These are phyloP conservation scores for Bipolaris oryzae DNA, from an alignment of 2,329 filamentous ascomycete genomes.

Conservation along the genomic window DNA sequence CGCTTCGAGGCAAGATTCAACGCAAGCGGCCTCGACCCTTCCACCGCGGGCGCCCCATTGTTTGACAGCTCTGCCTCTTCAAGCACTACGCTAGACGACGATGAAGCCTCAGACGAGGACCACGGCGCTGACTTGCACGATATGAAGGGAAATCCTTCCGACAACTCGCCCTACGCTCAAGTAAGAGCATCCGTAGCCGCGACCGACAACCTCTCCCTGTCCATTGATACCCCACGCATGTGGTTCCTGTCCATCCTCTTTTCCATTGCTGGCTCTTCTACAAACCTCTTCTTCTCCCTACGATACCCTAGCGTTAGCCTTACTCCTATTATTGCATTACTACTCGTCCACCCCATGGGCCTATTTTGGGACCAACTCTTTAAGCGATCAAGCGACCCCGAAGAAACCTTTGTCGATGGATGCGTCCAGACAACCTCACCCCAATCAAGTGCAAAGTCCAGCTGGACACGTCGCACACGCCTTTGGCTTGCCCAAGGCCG, in stretches of 20 bases:
- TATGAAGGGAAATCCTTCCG: slow-evolving; percentile 58
- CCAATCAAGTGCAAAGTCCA: slow-evolving; percentile 17
- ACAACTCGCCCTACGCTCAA: slow-evolving; percentile 78
- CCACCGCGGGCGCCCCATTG: slow-evolving; percentile 27
- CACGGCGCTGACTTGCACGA: slow-evolving; percentile 40
- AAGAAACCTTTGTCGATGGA: slow-evolving; percentile 65
- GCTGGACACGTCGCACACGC: slow-evolving; percentile 57
- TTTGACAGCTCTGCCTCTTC: slow-evolving; percentile 39
- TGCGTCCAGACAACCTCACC: slow-evolving; percentile 44
- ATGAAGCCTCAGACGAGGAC: slow-evolving; percentile 44
- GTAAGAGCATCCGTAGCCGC: slow-evolving; percentile 80
- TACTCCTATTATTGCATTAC: slow-evolving; percentile 83
- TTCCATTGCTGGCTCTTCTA: slow-evolving; percentile 79
- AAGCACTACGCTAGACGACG: slow-evolving; percentile 37
- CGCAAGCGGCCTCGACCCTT: slow-evolving; percentile 32
- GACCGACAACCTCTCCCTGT: slow-evolving; percentile 75
- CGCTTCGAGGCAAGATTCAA: slow-evolving; percentile 45
- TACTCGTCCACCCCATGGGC: slow-evolving; percentile 84
- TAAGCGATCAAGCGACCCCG: slow-evolving; percentile 63
- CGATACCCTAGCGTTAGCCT: slow-evolving; percentile 90
- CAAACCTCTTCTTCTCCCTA: slow-evolving; percentile 86
- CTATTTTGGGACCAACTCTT: slow-evolving; percentile 76
- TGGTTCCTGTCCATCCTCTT: slow-evolving; percentile 82
- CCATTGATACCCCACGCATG: slow-evolving; percentile 87
- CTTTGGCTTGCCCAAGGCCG: slow-evolving; percentile 78